Evolutionary conservation across 2,329 filamentous ascomycete species (phyloP), one percentile per base, ranked within the genome.

Genomic region (Tolypocladium inflatum): DNA sequence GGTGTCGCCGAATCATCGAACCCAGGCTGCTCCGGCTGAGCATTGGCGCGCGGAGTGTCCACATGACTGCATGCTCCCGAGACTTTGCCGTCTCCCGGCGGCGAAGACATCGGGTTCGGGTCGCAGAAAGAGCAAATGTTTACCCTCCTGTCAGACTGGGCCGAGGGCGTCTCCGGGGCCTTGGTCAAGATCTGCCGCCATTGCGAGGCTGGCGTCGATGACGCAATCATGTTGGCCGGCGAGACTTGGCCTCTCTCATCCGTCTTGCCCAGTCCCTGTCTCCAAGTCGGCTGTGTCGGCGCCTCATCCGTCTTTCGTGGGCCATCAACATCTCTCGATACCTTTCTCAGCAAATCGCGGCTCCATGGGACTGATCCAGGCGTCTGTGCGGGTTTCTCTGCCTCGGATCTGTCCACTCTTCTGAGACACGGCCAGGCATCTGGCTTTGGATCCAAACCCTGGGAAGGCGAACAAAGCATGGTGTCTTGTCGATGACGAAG

Each of bases 341-440:
- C 55, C 39, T 55, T 60, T 42, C 58, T 55, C 38, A 62, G 60
- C 19, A 30, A 5, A 10, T 37, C 35, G 13, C 48, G 54, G 39
- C 55, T 57, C 61, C 61, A 60, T 26, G 57, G 54, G 13, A 51
- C 51, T 10, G 43, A 17, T 13, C 21, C 33, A 19, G 55, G 53
- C 5, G 51, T 55, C 3, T 19, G 45, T 11, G 21, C 15, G 6
- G 33, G 41, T 33, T 33, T 39, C 37, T 55, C 33, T 4, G n/a
- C n/a, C 21, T 30, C 39, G 5, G 38, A 26, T 38, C 8, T 23
- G 26, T 35, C 54, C 8, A 63, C 59, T 42, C 35, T 59, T 33
- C 53, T 54, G 19, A 63, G 56, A 26, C 26, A 30, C 8, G 61
- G 62, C 62, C 62, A 63, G 13, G 58, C 41, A 17, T 64, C 62